Evolutionary conservation across 768 basidiomycete genomes (phyloP).

Genomic region (Hirschioporus abietinus): DNA sequence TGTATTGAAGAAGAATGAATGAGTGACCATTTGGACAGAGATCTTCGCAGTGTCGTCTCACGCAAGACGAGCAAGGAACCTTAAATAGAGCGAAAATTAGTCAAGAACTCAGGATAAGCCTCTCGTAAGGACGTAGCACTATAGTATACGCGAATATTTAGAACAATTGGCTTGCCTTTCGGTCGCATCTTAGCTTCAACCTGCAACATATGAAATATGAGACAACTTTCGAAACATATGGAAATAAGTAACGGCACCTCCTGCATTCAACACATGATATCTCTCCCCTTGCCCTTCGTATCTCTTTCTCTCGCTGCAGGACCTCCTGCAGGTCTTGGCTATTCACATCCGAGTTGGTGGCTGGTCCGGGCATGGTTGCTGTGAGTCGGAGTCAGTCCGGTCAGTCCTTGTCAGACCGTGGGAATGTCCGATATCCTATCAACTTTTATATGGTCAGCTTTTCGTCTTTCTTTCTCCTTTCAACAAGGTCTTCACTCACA

Average conservation of each 20-base stretch:
- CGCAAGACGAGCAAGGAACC: background rate
- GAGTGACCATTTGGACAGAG: background rate
- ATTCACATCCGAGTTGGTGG: background rate
- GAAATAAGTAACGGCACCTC: background rate
- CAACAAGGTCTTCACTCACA: background rate
- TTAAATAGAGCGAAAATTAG: background rate
- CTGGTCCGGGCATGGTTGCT: background rate
- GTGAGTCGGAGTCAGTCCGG: background rate
- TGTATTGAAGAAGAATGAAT: background rate
- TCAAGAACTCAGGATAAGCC: background rate
- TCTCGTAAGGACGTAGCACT: background rate
- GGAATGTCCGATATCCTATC: background rate
- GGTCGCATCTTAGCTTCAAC: background rate
- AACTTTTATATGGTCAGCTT: background rate
- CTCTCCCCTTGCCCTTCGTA: constrained; percentile 1
- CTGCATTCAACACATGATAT: constrained; percentile 4
- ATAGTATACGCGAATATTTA: background rate
- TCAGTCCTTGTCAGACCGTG: background rate
- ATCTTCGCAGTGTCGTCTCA: background rate
- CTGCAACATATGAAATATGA: background rate
- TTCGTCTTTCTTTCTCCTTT: background rate
- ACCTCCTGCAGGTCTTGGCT: background rate
- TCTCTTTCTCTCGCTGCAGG: constrained; percentile 1
- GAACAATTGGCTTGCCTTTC: background rate
- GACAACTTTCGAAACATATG: background rate